phyloP scores from a whole-genome alignment of 495 filamentous ascomycete species.

The Polyplosphaeria fusca region DNA sequence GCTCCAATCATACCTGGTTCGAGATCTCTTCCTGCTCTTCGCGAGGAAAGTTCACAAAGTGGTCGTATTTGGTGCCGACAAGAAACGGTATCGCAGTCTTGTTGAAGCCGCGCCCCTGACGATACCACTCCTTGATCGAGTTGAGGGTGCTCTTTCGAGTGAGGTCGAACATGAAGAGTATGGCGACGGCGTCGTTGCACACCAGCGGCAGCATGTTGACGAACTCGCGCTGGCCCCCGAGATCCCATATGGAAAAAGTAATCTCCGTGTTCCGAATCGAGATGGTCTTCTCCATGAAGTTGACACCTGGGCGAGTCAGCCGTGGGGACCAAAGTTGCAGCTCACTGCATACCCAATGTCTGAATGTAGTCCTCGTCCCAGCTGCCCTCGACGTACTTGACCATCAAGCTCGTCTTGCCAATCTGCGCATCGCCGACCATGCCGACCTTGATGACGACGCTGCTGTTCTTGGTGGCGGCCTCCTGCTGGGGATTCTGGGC shows the following conservation, averaged over 20 bases:
- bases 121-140: constrained; percentile 99
- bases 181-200: constrained; percentile 97
- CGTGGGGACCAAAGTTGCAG: background rate
- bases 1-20: constrained; percentile 78
- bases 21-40: constrained; percentile 99
- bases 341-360: constrained; percentile 67
- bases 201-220: constrained; percentile 99
- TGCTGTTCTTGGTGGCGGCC: constrained; percentile 62
- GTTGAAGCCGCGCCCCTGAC: constrained; percentile 96
- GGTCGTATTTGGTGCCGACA: constrained; percentile 96
- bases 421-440: constrained; percentile 99
- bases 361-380: constrained; percentile 99
- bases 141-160: constrained; percentile 97
- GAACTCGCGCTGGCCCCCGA: constrained; percentile 96
- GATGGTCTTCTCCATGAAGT: constrained; percentile 99
- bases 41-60: constrained; percentile 95
- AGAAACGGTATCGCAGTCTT: constrained; percentile 98
- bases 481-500: constrained; percentile 40
- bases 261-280: constrained; percentile 99
- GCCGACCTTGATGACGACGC: constrained; percentile 97
- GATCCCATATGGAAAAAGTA: constrained; percentile 98
- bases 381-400: constrained; percentile 98
- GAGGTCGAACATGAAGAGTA: constrained; percentile 98
- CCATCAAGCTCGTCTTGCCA: constrained; percentile 98
- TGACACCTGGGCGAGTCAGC: constrained; percentile 62